phyloP scores from a whole-genome alignment of 2,329 filamentous ascomycete genomes.

The Calonectria naviculata region DNA sequence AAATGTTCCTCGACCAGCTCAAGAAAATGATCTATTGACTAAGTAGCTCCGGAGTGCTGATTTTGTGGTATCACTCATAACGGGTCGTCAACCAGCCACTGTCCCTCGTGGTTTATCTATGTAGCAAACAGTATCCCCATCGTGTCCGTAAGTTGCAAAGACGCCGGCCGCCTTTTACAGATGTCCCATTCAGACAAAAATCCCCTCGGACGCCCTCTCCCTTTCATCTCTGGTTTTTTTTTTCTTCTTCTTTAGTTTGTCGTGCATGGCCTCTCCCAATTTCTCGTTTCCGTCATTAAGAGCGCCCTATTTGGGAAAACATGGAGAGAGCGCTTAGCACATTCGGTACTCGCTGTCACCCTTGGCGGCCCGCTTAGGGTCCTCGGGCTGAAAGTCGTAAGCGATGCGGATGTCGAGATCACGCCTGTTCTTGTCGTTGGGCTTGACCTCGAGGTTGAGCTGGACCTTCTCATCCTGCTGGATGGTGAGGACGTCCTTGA shows the following conservation, averaged over 20 bases:
- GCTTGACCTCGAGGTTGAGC: conserved; percentile 82
- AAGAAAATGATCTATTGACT: conserved; percentile 43
- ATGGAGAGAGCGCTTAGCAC: conserved; percentile 58
- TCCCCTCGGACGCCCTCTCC: conserved; percentile 25
- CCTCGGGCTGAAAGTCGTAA: conserved; percentile 83
- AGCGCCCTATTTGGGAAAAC: conserved; percentile 15
- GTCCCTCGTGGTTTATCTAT: conserved; percentile 34
- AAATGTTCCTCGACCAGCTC: conserved; percentile 14
- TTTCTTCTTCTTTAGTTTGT: not conserved
- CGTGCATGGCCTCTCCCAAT: not conserved
- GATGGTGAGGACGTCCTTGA: conserved; percentile 92
- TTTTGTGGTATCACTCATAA: conserved; percentile 43
- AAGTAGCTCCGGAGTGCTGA: conserved; percentile 41
- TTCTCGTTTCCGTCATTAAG: conserved; percentile 36
- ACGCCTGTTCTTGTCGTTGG: conserved; percentile 93
- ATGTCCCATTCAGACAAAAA: conserved; percentile 27
- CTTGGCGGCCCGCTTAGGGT: conserved; percentile 74
- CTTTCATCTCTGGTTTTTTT: not conserved
- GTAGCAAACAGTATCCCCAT: conserved; percentile 33
- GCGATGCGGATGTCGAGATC: conserved; percentile 92
- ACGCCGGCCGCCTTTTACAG: conserved; percentile 40
- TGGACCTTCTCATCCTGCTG: conserved; percentile 85
- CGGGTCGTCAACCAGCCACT: conserved; percentile 39
- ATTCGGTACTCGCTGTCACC: conserved; percentile 85
- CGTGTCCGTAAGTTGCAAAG: conserved; percentile 36